These are phyloP conservation scores for Fraxinus greggii DNA, from an alignment of 305 asterid species.

Conservation along the genomic window DNA sequence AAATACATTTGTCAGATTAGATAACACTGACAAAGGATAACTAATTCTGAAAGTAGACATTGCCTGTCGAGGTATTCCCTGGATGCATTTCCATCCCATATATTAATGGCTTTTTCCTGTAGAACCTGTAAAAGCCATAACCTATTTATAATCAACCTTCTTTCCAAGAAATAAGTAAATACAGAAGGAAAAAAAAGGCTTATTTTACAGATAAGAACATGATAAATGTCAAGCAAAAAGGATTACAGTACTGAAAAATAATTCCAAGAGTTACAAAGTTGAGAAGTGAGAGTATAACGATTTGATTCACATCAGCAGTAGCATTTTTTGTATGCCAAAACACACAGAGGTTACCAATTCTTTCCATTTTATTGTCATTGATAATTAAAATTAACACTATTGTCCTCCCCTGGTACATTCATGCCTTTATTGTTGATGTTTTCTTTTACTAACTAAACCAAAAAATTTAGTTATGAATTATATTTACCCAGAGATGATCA, in stretches of 20 bases:
- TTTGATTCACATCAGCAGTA: not conserved
- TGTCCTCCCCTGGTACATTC: not conserved
- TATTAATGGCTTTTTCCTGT: slow-evolving; percentile 75
- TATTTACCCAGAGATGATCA: not conserved
- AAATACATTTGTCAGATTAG: slow-evolving; percentile 20
- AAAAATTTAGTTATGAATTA: not conserved
- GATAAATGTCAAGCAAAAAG: not conserved
- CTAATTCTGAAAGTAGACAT: slow-evolving; percentile 10
- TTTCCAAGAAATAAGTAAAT: not conserved
- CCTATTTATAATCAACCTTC: not conserved
- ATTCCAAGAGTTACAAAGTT: not conserved
- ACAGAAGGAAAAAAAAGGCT: not conserved
- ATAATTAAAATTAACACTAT: not conserved
- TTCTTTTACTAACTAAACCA: not conserved
- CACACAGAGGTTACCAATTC: not conserved
- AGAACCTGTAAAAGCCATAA: slow-evolving; percentile 47
- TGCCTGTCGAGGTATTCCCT: slow-evolving; percentile 84
- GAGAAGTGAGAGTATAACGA: not conserved
- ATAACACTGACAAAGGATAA: slow-evolving; percentile 7
- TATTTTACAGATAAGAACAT: not conserved
- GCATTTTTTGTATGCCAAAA: not conserved
- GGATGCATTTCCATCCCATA: slow-evolving; percentile 96
- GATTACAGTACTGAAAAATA: not conserved
- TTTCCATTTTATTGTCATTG: not conserved
- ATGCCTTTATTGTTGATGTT: not conserved